Evolutionary conservation across 306 rosid genomes (phyloP), one percentile per base, ranked within the genome.

Genomic region (Phaseolus lunatus): DNA sequence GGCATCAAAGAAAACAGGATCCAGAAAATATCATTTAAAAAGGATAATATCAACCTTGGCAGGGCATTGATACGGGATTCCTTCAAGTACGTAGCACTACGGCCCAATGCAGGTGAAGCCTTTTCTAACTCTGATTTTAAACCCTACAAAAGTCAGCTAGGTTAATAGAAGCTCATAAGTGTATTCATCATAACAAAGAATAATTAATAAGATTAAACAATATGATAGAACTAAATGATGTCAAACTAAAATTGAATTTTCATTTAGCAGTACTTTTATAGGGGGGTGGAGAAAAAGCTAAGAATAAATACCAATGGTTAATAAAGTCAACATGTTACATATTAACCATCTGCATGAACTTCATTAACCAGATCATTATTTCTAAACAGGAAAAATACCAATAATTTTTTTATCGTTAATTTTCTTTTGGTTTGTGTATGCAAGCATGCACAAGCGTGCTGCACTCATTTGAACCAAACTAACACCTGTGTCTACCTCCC

Each of bases 91-190:
- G 83, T 78, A 67, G 99, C 97, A 90, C 96, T 96, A 67, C 93
- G 92, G 70, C 99, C 99, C 90, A 96, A 85, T 44, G 85, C 86
- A 73, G 96, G 89, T 44, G 98, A 96, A 64, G 88, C 93, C 82
- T 96, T 96, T 76, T 96, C 99, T 87, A 96, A 84, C 81, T 96
- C 99, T 35, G 99, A 96, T 86, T 93, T 96, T 76, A 96, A 78
- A 74, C 90, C 99, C 99, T 96, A 75, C 87, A 85, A 56, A 75
- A 70, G 58, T 65, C 49, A 77, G 35, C 50, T 61, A 63, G 72
- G 83, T 81, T 71, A 75, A 73, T 49, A 63, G 26, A 58, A 39
- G 41, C 41, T n/a, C 29, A 71, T 24, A 44, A 33, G 52, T 31
- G 48, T 3, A 48, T 41, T 70, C 43, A 81, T 62, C 22, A 69